Conservation (phyloP, 2,329 filamentous ascomycete genomes). For the Septoria linicola region DNA sequence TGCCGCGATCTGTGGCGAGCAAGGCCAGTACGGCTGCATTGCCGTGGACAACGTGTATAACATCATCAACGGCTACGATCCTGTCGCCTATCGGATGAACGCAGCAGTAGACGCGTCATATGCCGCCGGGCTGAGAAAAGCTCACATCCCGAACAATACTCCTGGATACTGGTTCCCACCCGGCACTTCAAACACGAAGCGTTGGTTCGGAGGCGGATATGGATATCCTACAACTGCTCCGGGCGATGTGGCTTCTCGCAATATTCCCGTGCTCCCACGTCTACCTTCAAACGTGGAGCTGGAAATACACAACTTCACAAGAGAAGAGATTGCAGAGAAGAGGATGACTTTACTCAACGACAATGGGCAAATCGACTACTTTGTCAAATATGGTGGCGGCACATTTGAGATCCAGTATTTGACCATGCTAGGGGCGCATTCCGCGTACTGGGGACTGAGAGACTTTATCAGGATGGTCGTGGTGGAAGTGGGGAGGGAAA, state of each 20-base stretch:
- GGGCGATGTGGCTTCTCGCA: constrained; percentile 33
- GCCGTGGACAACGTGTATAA: constrained; percentile 98
- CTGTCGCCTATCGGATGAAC: constrained; percentile 90
- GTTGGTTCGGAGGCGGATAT: constrained; percentile 41
- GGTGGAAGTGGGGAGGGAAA: constrained; percentile 75
- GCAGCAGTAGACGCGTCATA: constrained; percentile 82
- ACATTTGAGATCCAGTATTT: constrained; percentile 93
- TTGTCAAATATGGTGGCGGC: constrained; percentile 76
- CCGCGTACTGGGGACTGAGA: constrained; percentile 83
- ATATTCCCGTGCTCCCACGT: constrained; percentile 39
- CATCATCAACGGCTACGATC: constrained; percentile 71
- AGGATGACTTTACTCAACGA: constrained; percentile 87
- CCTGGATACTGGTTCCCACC: constrained; percentile 46
- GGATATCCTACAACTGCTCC: constrained; percentile 17
- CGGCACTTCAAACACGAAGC: constrained; percentile 33
- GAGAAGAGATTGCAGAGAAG: constrained; percentile 88
- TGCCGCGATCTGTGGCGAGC: constrained; percentile 68
- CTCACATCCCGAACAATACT: constrained; percentile 73
- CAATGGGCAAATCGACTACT: constrained; percentile 94
- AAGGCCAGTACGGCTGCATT: constrained; percentile 80
- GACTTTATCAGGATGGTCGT: constrained; percentile 92
- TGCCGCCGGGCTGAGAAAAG: constrained; percentile 70
- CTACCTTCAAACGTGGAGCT: constrained; percentile 68
- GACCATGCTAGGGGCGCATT: constrained; percentile 94
- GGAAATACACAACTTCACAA: constrained; percentile 90